Evolutionary conservation across 1,139 yeast genomes (phyloP).

Genomic region (Keqinozyma sinolaborantium): DNA sequence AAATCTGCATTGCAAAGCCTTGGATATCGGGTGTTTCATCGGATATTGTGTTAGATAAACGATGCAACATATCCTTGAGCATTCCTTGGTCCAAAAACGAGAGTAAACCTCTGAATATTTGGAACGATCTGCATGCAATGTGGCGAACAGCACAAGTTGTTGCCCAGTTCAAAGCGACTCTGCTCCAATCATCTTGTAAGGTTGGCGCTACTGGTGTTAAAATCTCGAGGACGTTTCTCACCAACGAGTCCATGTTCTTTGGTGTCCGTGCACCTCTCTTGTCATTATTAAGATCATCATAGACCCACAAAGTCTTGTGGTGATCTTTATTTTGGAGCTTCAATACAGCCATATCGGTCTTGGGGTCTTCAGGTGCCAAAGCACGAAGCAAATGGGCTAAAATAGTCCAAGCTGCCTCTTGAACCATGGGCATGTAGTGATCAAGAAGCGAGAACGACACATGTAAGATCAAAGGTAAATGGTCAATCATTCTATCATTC

Average conservation of each 20-base stretch:
- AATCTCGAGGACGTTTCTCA: constrained; percentile 59
- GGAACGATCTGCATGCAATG: constrained; percentile 94
- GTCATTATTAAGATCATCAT: constrained; percentile 78
- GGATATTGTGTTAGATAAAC: constrained; percentile 88
- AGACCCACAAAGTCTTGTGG: constrained; percentile 61
- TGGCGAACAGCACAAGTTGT: constrained; percentile 97
- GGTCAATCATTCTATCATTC: constrained; percentile 49
- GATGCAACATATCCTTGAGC: constrained; percentile 91
- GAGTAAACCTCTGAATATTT: constrained; percentile 78
- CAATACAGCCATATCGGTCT: constrained; percentile 50
- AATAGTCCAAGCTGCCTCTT: constrained; percentile 77
- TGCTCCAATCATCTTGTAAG: constrained; percentile 80
- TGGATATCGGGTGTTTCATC: constrained; percentile 89
- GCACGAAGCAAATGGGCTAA: constrained; percentile 71
- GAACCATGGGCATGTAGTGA: constrained; percentile 80
- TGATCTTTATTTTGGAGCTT: constrained; percentile 47
- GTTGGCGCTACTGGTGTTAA: constrained; percentile 48
- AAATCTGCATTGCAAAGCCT: constrained; percentile 94
- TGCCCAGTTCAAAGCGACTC: constrained; percentile 87
- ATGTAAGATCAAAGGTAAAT: constrained; percentile 79
- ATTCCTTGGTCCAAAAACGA: constrained; percentile 79
- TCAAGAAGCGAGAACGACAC: constrained; percentile 77
- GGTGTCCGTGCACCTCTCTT: constrained; percentile 86
- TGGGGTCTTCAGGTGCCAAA: constrained; percentile 53
- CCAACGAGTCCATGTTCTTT: constrained; percentile 76